A percentile compares a stretch with the other conserved stretches of the same genome.
phyloP scores from a whole-genome alignment of 768 basidiomycete species.

The Termitomyces sp. region DNA sequence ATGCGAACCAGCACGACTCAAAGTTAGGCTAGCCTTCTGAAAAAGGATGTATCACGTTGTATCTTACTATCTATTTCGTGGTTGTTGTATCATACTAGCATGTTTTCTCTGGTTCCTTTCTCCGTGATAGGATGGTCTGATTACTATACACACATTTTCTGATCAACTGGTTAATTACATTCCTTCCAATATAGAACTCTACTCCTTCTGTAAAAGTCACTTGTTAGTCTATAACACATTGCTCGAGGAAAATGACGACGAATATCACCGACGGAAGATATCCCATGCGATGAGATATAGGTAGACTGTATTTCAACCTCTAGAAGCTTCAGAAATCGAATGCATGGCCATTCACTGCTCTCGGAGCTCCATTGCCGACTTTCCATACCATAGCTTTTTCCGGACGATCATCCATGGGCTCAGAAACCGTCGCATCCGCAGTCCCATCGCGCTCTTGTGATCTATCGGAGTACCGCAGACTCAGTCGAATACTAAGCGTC shows the following conservation, averaged over 20 bases:
- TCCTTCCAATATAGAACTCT: not conserved
- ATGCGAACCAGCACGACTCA: not conserved
- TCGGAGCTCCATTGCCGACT: conserved; percentile 4
- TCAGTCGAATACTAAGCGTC: conserved; percentile 59
- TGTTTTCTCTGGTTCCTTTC: not conserved
- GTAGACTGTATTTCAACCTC: not conserved
- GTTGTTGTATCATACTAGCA: not conserved
- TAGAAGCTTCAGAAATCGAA: conserved; percentile 10
- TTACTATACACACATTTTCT: conserved; percentile 2
- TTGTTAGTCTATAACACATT: not conserved
- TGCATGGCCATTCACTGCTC: conserved; percentile 5
- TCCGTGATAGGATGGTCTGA: not conserved
- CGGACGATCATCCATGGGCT: conserved; percentile 2
- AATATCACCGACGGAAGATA: not conserved
- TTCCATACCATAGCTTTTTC: conserved; percentile 6
- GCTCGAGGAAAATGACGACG: not conserved
- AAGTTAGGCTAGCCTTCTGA: not conserved
- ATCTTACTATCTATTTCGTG: not conserved
- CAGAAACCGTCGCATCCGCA: conserved; percentile 7
- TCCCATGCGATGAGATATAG: not conserved
- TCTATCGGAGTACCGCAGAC: conserved; percentile 28
- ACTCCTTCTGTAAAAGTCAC: not conserved
- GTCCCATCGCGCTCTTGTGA: conserved; percentile 17
- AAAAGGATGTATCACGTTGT: conserved; percentile 6
- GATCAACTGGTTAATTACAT: conserved; percentile 1